A percentile compares a stretch with the other conserved stretches of the same genome.
Conservation (phyloP, 2,329 filamentous ascomycete genomes). For the Tolypocladium tropicale region DNA sequence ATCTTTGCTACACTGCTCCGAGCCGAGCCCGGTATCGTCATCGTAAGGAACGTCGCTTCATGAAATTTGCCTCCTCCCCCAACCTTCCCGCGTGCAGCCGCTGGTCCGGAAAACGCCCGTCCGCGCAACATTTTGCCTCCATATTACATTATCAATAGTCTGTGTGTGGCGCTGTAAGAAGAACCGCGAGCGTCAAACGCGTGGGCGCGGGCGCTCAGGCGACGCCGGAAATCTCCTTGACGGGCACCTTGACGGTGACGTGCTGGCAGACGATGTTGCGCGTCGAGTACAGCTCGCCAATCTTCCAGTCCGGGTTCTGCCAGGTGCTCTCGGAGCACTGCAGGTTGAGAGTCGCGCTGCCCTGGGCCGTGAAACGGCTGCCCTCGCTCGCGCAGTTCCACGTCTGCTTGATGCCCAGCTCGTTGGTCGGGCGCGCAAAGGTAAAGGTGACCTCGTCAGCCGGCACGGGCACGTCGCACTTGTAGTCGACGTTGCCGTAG, state of each 20-base stretch:
- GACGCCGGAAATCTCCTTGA: slow-evolving; percentile 15
- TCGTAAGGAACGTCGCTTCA: slow-evolving; percentile 8
- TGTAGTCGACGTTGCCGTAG: slow-evolving; percentile 34
- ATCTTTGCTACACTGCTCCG: neutral
- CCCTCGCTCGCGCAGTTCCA: slow-evolving; percentile 36
- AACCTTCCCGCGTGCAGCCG: too few species aligned
- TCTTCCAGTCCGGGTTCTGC: slow-evolving; percentile 20
- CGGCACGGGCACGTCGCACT: slow-evolving; percentile 25
- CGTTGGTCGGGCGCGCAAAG: slow-evolving; percentile 24
- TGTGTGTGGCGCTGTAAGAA: neutral
- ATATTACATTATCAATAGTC: neutral
- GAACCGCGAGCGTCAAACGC: too few species aligned
- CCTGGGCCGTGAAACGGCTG: slow-evolving; percentile 17
- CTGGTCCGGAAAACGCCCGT: neutral
- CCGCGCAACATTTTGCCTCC: neutral
- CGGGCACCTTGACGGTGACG: slow-evolving; percentile 12
- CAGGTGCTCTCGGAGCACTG: slow-evolving; percentile 15
- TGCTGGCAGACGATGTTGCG: slow-evolving; percentile 16
- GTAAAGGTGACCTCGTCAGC: slow-evolving; percentile 27
- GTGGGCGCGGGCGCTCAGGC: slow-evolving; percentile 8
- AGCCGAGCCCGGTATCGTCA: neutral
- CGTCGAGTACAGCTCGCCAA: slow-evolving; percentile 20
- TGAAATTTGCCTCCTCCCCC: neutral
- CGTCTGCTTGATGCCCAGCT: slow-evolving; percentile 35
- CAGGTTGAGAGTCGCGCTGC: slow-evolving; percentile 15